phyloP scores from a whole-genome alignment of 2,329 filamentous ascomycete species.

The Cryphonectria radicalis region DNA sequence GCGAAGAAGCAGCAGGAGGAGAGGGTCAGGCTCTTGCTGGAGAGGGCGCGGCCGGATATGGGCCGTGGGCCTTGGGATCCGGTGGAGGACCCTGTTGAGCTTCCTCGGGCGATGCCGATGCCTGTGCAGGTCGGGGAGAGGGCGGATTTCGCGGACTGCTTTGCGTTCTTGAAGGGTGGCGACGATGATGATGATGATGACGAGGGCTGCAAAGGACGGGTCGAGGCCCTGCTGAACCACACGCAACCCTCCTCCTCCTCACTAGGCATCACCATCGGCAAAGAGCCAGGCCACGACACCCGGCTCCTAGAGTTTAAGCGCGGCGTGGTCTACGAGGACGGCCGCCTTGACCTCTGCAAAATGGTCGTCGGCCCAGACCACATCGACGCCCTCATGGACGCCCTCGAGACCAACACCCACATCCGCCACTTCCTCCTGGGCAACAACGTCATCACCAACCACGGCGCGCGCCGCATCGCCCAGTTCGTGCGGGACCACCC shows the following conservation, averaged over 20 bases:
- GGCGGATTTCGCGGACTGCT: conserved; percentile 14
- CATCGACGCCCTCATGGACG: conserved; percentile 54
- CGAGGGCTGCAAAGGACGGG: neutral
- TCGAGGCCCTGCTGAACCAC: conserved; percentile 4
- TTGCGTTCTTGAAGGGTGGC: neutral
- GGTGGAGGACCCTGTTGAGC: neutral
- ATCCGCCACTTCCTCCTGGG: conserved; percentile 57
- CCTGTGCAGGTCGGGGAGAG: neutral
- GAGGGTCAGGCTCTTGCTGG: neutral
- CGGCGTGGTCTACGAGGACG: conserved; percentile 54
- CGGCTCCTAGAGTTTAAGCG: conserved; percentile 43
- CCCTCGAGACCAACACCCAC: conserved; percentile 50
- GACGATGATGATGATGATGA: neutral
- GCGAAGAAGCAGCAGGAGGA: neutral
- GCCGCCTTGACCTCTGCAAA: conserved; percentile 59
- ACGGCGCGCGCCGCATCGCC: conserved; percentile 51
- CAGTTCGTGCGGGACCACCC: conserved; percentile 51
- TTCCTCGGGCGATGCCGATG: conserved; percentile 4
- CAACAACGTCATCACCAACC: conserved; percentile 58
- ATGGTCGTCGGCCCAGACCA: conserved; percentile 57
- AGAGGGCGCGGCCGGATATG: neutral
- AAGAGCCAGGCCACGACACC: conserved; percentile 43
- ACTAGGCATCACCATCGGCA: conserved; percentile 23
- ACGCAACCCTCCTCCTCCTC: neutral
- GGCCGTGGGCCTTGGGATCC: neutral